These are phyloP conservation scores for Phytophthora sp. DNA, from an alignment of 352 stramenopile genomes.

Conservation along the genomic window DNA sequence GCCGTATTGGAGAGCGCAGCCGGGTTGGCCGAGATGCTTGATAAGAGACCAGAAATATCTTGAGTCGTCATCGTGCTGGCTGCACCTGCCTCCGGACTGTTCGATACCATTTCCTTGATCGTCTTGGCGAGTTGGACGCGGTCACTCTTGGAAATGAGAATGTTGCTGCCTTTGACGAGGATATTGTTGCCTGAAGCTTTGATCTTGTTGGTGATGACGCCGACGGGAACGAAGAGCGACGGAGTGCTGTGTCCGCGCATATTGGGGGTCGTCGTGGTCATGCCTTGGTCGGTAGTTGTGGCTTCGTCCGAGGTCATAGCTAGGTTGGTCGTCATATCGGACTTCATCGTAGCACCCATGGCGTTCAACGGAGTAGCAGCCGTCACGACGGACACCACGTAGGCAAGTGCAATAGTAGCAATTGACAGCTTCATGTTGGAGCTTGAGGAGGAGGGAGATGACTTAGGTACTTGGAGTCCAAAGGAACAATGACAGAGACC, in stretches of 20 bases:
- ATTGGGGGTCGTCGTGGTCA: not conserved
- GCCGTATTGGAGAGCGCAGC: constrained; percentile 2
- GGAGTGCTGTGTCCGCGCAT: not conserved
- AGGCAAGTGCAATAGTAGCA: not conserved
- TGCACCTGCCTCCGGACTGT: not conserved
- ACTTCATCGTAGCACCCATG: no score
- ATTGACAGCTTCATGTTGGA: constrained; percentile 11
- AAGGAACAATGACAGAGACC: constrained; percentile 39
- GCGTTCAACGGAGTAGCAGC: no score
- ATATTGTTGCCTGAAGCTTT: no score
- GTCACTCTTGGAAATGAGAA: constrained; percentile 26
- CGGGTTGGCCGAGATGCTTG: constrained; percentile 4
- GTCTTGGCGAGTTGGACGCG: constrained; percentile 20
- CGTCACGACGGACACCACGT: constrained; percentile 16
- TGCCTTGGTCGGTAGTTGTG: constrained; percentile 14
- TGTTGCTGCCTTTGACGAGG: constrained; percentile 27
- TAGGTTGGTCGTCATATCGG: constrained; percentile 18
- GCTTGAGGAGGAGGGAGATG: not conserved
- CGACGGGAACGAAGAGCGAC: not conserved
- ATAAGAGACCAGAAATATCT: constrained; percentile 10
- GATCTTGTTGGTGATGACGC: constrained; percentile 16
- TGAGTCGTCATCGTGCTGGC: constrained; percentile 2
- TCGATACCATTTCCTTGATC: constrained; percentile 22
- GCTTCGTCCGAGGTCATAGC: constrained; percentile 1
- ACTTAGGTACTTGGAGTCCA: constrained; percentile 25